Conservation (phyloP, 2,329 filamentous ascomycete species). For the Epichloe bromicola region DNA sequence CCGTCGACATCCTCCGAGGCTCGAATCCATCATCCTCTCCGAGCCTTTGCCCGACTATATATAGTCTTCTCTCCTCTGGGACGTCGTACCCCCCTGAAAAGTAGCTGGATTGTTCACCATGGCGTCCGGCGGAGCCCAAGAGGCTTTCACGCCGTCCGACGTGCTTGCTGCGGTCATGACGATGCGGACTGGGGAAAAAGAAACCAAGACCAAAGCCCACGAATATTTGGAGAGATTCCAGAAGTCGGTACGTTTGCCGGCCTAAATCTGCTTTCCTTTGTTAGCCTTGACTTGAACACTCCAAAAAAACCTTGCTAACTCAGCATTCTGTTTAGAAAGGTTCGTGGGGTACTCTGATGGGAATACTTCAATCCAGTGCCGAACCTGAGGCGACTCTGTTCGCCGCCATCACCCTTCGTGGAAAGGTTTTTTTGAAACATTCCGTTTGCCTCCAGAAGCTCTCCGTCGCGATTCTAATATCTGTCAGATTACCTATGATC, state of each 20-base stretch:
- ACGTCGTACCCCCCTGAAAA: not conserved
- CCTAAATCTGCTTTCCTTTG: too few species aligned
- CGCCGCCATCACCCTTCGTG: slow-evolving; percentile 90
- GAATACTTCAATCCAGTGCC: slow-evolving; percentile 69
- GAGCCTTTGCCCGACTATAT: not conserved
- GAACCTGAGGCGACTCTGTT: slow-evolving; percentile 84
- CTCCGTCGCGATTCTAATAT: not conserved
- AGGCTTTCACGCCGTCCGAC: slow-evolving; percentile 59
- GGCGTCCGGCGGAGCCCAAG: slow-evolving; percentile 52
- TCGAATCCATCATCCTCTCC: not conserved
- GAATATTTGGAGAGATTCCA: slow-evolving; percentile 89
- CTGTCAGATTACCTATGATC: slow-evolving; percentile 82
- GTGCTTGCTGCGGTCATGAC: slow-evolving; percentile 81
- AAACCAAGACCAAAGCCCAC: slow-evolving; percentile 80
- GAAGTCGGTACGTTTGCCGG: slow-evolving; percentile 61
- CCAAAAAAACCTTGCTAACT: not conserved
- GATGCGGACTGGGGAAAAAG: slow-evolving; percentile 75
- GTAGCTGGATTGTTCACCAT: slow-evolving; percentile 28
- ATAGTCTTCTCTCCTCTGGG: not conserved
- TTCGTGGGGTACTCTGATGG: slow-evolving; percentile 81
- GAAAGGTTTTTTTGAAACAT: slow-evolving; percentile 54
- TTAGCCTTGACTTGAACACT: not conserved
- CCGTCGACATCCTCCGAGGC: not conserved
- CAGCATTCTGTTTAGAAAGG: slow-evolving; percentile 47
- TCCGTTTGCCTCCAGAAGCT: too few species aligned